These are phyloP conservation scores for Aspergillus haitiensis DNA, from an alignment of 495 filamentous ascomycete genomes.

Conservation along the genomic window DNA sequence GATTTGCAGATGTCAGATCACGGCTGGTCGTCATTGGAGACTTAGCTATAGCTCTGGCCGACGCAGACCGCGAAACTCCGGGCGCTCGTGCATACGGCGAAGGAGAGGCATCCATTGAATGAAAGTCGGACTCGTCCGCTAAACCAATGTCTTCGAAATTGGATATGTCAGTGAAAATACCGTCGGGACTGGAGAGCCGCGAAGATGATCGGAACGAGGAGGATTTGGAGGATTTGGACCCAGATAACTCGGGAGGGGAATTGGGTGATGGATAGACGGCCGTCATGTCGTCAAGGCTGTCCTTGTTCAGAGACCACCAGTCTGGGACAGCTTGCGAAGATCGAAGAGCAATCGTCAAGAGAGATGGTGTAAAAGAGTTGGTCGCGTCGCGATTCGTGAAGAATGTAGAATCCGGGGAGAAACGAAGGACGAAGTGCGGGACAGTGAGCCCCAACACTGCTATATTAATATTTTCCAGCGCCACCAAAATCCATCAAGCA, in stretches of 20 bases:
- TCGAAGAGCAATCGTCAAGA: background rate
- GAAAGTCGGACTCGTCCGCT: slow-evolving; percentile 59
- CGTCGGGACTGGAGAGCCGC: slow-evolving; percentile 62
- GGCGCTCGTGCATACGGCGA: slow-evolving; percentile 33
- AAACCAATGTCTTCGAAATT: slow-evolving; percentile 96
- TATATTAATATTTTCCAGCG: slow-evolving; percentile 19
- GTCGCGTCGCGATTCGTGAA: slow-evolving; percentile 21
- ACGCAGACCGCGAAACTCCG: slow-evolving; percentile 35
- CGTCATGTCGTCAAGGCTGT: slow-evolving; percentile 55
- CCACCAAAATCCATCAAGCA: slow-evolving; percentile 28
- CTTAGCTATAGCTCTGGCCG: slow-evolving; percentile 36
- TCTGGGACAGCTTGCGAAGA: background rate
- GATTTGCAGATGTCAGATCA: slow-evolving; percentile 44
- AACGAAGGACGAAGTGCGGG: slow-evolving; percentile 21
- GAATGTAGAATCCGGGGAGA: slow-evolving; percentile 14
- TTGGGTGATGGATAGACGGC: slow-evolving; percentile 60
- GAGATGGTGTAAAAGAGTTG: background rate
- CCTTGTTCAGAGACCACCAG: background rate
- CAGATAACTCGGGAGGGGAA: slow-evolving; percentile 80
- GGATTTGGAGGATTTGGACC: slow-evolving; percentile 85
- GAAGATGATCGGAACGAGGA: slow-evolving; percentile 84
- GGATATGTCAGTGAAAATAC: slow-evolving; percentile 64
- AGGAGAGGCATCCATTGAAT: slow-evolving; percentile 30
- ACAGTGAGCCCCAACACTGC: slow-evolving; percentile 8
- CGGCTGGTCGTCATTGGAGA: slow-evolving; percentile 40